Evolutionary conservation across 306 rosid species (phyloP), one percentile per base, ranked within the genome.

Genomic region (Ammopiptanthus mongolicus): DNA sequence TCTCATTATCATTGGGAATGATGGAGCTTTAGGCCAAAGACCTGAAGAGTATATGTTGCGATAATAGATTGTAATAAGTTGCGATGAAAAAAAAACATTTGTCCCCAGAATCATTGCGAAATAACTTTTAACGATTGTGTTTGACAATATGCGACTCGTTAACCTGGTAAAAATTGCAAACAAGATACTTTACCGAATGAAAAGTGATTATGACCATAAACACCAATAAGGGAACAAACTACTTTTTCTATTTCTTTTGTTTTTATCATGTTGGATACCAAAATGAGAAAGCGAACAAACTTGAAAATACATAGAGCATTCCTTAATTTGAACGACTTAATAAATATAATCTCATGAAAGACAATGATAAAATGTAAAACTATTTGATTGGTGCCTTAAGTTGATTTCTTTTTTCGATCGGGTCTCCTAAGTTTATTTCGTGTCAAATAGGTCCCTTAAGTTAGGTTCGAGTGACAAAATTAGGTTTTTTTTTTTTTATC

Each of bases 321-420:
- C 58, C 92, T 81, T 86, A 79, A 81, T 78, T 83, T 86, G 82
- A 74, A 88, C 80, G 88, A 62, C 67, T 81, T 15, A 68, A 79
- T 70, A 56, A 56, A 88, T 88, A 25, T 69, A 87, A 80, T 82
- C 71, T 77, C 74, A 80, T 74, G 69, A 74, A 80, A 84, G 75
- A 69, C n/a, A n/a, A n/a, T n/a, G n/a, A n/a, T n/a, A n/a, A n/a
- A n/a, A n/a, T n/a, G n/a, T n/a, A n/a, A n/a, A n/a, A n/a, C n/a
- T n/a, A n/a, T n/a, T n/a, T n/a, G n/a, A n/a, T n/a, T n/a, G n/a
- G n/a, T n/a, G n/a, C n/a, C n/a, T n/a, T n/a, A n/a, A n/a, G n/a
- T n/a, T n/a, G n/a, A n/a, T n/a, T n/a, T n/a, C n/a, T n/a, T n/a
- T n/a, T n/a, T n/a, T n/a, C n/a, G n/a, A n/a, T n/a, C n/a, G n/a